Evolutionary conservation across 2,329 filamentous ascomycete species (phyloP), one percentile per base, ranked within the genome.

Genomic region (Aspergillus intermedius): DNA sequence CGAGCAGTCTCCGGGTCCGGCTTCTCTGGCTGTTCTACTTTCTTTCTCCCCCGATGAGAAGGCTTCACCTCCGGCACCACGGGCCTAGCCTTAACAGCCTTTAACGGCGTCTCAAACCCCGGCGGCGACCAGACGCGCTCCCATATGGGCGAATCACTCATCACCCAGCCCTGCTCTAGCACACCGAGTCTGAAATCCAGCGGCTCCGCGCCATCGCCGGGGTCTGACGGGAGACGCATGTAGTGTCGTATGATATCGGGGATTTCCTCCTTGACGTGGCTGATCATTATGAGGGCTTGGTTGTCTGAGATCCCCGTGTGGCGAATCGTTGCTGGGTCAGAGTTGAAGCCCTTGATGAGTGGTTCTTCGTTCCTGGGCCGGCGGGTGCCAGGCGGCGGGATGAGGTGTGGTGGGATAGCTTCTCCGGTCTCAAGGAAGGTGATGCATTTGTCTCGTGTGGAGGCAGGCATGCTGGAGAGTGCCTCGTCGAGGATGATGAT

Each of bases 211-310:
- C 48, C 54, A 17, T 60, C 58, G 5, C 48, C 58, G 3, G 40
- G 21, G 15, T 57, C 59, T 5, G 65, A 66, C 2, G 91, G 90
- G 25, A 96, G 73, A 64, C 88, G 91, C 45, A 97, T 76, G 86
- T 87, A 97, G 63, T 94, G 83, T 42, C 88, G 74, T 21, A 96
- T 80, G 56, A 84, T 85, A 44, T 85, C 83, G 0, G 93, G 93
- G 8, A 97, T 87, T 68, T 98, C 93, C 60, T 95, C 90, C 53
- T 83, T 84, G 52, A 91, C 78, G 70, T 98, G 93, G 52, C 89
- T 93, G 51, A 97, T 91, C 54, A 91, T 89, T n/a, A 97, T 79
- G 47, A 98, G 71, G 0, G 90, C 90, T 69, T 97, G 91, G 19
- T 81, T 68, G 0, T 82, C 74, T 1, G 77, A 76, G 48, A 96